Conservation (phyloP, 805 yeast species). For the Candida loeiensis region DNA sequence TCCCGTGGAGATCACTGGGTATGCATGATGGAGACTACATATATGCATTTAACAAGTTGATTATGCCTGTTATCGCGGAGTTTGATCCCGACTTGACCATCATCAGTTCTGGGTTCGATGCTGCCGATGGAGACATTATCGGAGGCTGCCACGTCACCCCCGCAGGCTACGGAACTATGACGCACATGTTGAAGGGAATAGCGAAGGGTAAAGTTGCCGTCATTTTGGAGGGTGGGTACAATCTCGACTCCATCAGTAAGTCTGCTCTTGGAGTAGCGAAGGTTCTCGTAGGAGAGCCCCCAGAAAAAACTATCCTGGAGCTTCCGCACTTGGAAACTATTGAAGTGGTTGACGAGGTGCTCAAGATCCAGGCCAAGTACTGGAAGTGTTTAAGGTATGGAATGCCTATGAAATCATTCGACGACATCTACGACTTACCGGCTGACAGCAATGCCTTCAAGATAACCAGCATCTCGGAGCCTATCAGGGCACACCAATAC, state of each 20-base stretch:
- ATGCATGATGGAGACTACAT: slow-evolving; percentile 95
- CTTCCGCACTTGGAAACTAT: slow-evolving; percentile 76
- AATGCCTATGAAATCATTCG: slow-evolving; percentile 35
- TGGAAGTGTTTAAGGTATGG: slow-evolving; percentile 87
- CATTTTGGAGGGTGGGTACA: slow-evolving; percentile 94
- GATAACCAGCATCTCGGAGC: slow-evolving; percentile 59
- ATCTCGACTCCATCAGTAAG: slow-evolving; percentile 82
- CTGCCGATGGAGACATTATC: slow-evolving; percentile 96
- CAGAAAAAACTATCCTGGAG: slow-evolving; percentile 64
- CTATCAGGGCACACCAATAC: slow-evolving; percentile 71
- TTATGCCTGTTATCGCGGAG: slow-evolving; percentile 86
- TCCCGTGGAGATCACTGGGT: slow-evolving; percentile 92
- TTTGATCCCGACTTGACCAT: slow-evolving; percentile 91
- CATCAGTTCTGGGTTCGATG: slow-evolving; percentile 94
- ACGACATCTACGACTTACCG: slow-evolving; percentile 39
- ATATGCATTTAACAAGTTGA: slow-evolving; percentile 80
- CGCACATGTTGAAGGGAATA: slow-evolving; percentile 80
- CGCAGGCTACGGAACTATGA: slow-evolving; percentile 94
- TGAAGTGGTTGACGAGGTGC: slow-evolving; percentile 76
- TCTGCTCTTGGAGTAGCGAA: slow-evolving; percentile 92
- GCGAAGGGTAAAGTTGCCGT: slow-evolving; percentile 89
- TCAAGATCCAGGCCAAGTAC: slow-evolving; percentile 73
- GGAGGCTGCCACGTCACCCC: slow-evolving; percentile 97
- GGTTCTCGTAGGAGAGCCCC: slow-evolving; percentile 91
- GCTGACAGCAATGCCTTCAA: slow-evolving; percentile 23